Base-by-base conservation (phyloP, 306 rosid species). In the Sechiopsis laciniata region DNA sequence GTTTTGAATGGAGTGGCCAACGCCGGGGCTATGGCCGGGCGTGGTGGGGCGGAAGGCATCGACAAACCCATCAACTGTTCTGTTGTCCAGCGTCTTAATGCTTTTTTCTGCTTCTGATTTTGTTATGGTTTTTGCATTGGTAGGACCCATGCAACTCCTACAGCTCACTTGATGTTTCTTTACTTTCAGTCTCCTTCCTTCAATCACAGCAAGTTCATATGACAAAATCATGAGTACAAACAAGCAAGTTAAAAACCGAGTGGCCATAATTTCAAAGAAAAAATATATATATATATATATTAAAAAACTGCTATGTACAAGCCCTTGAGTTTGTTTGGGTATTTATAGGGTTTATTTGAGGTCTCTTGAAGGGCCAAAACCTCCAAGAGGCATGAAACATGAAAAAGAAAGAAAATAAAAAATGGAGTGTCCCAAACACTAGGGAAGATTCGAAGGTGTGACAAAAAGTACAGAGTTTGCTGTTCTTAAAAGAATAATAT, bases 1-100 rank as follows among this genome's bases (percentile, higher is more conserved):
- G 79, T 72, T 77, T 65, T 83, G 78, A 74, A 85, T 22, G 56
- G 89, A 78, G 78, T 89, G 97, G 2, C 98, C 98, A 42, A 86
- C 87, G 6, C 98, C 93, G 0, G 97, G 98, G 56, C 94, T 88
- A 51, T 88, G 88, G 7, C 97, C 95, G 1, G 95, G 92, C 14
- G 77, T 76, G 7, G 92, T 88, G 10, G 95, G 90, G 58, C 95
- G 81, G 65, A 88, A 90, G 69, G 95, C 88, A 37, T 81, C 89
- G 10, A 73, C 85, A 74, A 67, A 71, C 22, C 83, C 89, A 8
- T 20, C 40, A 16, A 83, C 14, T 22, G 14, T 76, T 72, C 55
- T 20, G 35, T 22, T 79, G 61, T 52, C 50, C 26, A 79, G 66
- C 76, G 4, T 4, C 7, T 20, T 73, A 62, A 14, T 59, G 65